Evolutionary conservation across 2,329 filamentous ascomycete genomes (phyloP).

Genomic region (Pseudogymnoascus pannorum): DNA sequence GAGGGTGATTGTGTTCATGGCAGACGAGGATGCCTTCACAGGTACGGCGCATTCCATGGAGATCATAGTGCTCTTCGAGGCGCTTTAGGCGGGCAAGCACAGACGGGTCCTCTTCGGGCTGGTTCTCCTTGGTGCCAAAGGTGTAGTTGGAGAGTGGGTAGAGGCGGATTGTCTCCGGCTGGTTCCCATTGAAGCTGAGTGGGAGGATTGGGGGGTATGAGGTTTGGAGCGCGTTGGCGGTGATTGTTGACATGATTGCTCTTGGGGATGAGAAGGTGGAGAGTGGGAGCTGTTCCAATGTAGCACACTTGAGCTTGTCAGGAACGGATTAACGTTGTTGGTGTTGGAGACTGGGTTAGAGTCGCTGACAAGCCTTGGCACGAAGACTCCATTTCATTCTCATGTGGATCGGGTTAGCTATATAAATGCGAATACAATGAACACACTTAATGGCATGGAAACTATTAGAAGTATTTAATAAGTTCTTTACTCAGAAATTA

Average conservation of each 20-base stretch:
- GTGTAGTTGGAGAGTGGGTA: constrained; percentile 98
- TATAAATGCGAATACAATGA: background rate
- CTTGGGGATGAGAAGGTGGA: constrained; percentile 9
- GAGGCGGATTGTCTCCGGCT: constrained; percentile 81
- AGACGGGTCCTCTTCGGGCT: constrained; percentile 95
- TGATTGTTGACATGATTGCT: constrained; percentile 71
- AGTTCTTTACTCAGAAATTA: background rate
- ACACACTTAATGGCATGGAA: background rate
- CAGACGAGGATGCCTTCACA: constrained; percentile 96
- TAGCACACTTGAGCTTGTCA: constrained; percentile 4
- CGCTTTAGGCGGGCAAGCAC: constrained; percentile 87
- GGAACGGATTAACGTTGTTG: constrained; percentile 6
- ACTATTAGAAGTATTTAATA: background rate
- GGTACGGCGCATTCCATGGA: constrained; percentile 92
- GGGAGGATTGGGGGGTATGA: constrained; percentile 72
- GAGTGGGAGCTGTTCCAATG: background rate
- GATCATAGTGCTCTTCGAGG: constrained; percentile 88
- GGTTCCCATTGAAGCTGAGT: constrained; percentile 78
- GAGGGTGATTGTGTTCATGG: constrained; percentile 97
- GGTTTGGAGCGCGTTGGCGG: constrained; percentile 67
- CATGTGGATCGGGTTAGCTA: background rate
- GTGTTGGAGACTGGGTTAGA: background rate
- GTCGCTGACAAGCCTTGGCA: background rate
- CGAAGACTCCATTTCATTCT: background rate
- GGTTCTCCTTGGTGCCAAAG: constrained; percentile 95